Base-by-base conservation (phyloP, 805 yeast species). In the Debaryomyces prosopidis region DNA sequence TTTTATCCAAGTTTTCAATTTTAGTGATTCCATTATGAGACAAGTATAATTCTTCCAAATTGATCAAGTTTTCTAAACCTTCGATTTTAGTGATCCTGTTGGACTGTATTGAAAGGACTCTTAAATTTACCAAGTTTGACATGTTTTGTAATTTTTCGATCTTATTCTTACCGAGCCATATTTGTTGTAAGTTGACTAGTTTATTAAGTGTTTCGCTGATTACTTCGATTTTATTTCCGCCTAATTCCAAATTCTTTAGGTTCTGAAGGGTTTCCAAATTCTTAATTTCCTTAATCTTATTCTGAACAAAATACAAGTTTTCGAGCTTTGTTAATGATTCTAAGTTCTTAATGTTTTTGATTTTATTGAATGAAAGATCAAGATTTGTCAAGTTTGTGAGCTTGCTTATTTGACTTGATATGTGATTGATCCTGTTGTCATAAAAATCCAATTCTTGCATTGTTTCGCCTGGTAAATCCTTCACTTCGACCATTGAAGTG, bases 101-200 rank as follows among this genome's bases (percentile, higher is more conserved):
- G 6, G 96, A 82, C 66, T 94, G 99, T 47, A 94, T 89, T 1
- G 97, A 88, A 39, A 94, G 72, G 10, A 94, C 80, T 44, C 80
- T 79, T 54, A 94, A 75, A 47, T 85, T 85, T 40, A 63, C 59
- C 46, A 94, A 73, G 7, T 71, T 69, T 28, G 69, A 64, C 44
- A 94, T 68, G 59, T 87, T 85, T 52, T 87, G 77, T 33, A 94
- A 65, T 57, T 69, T 77, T 1, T 77, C 55, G 44, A 94, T 87
- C 50, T 78, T 77, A 65, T 94, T 94, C 59, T 90, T 89, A 38
- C 98, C 99, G 35, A 94, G 72, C 99, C 98, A 94, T 38, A 94
- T 70, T 60, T 91, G 87, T 51, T 81, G 79, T 36, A 94, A 67
- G 40, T 75, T 78, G 0, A 66, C 68, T 47, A 92, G 69, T 0